Base-by-base conservation (phyloP, 306 rosid genomes). In the Quercus glauca region DNA sequence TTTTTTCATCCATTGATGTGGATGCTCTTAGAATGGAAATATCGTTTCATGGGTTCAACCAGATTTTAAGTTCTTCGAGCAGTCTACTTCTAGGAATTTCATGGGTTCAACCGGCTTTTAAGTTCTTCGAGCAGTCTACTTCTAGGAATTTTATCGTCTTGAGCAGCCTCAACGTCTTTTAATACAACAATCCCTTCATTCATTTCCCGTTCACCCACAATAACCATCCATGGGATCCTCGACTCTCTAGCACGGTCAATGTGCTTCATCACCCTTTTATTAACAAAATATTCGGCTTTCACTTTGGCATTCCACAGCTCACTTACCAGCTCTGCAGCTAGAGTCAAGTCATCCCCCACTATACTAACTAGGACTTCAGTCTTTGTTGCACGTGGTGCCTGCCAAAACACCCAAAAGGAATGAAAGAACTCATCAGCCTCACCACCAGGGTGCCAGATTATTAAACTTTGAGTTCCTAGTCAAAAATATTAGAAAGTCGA, bases 321-420 rank as follows among this genome's bases (percentile, higher is more conserved):
- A 55, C 92, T 86, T 9, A 79, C 93, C 71, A 93, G 83, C 83
- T 93, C 94, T 23, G 92, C 90, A 23, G 94, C 99, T 52, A 61
- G 82, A 31, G 78, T 67, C 65, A 90, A 60, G 80, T 95, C 98
- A 79, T 86, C 92, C 81, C 92, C 98, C 9, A 89, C 20, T 55
- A 95, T 71, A 83, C 99, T 91, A 76, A 95, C 97, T 13, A 95
- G 84, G 28, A 92, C 89, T 73, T 95, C 94, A 0, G 99, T 95
- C 87, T 90, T 90, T 73, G 88, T 92, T 73, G 97, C 94, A 67
- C 98, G 89, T 41, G 79, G 82, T 84, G 83, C 73, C 99, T 95
- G 86, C 78, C 68, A 77, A 70, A 73, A 59, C 18, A 68, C 52
- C 1, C 72, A 35, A 35, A 67, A 68, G 5, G 52, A 68, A 14